Percentiles rank a stretch among this genome's conserved stretches.
These are phyloP conservation scores for Microascus cirrosus DNA, from an alignment of 2,329 filamentous ascomycete genomes.

Conservation along the genomic window DNA sequence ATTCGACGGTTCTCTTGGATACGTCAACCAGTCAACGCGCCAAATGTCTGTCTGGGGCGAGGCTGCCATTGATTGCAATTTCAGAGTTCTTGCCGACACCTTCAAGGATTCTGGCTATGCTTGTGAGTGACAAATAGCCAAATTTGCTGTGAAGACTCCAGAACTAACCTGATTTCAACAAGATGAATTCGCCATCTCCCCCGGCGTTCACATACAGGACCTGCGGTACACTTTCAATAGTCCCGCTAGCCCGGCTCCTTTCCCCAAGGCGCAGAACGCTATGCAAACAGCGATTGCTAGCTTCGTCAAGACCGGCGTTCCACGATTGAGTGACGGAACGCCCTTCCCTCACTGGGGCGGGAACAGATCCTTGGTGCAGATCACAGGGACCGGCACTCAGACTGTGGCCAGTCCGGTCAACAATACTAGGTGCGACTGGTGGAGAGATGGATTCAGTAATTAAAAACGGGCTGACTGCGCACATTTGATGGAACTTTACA, in stretches of 20 bases:
- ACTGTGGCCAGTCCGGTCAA: not conserved
- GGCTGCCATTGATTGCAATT: slow-evolving; percentile 7
- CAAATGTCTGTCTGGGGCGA: slow-evolving; percentile 7
- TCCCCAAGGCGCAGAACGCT: slow-evolving; percentile 1
- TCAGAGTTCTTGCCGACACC: too few relatives aligned
- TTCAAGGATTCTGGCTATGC: slow-evolving; percentile 7
- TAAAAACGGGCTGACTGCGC: too few relatives aligned
- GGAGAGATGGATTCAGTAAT: not conserved
- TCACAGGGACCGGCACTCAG: not conserved
- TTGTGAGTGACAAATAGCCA: slow-evolving; percentile 4
- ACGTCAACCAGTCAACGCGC: slow-evolving; percentile 5
- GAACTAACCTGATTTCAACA: not conserved
- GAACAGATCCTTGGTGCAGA: slow-evolving; percentile 3
- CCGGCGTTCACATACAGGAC: slow-evolving; percentile 8
- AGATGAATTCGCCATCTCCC: slow-evolving; percentile 8
- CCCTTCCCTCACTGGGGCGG: slow-evolving; percentile 4
- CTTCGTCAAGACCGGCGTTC: slow-evolving; percentile 4
- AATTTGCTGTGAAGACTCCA: not conserved
- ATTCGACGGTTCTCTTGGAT: slow-evolving; percentile 7
- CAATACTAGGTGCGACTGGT: slow-evolving; percentile 8
- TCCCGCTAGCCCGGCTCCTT: not conserved
- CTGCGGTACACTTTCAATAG: slow-evolving; percentile 7
- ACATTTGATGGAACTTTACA: too few relatives aligned
- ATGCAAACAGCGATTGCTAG: slow-evolving; percentile 6
- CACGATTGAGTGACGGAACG: not conserved